Evolutionary conservation across 2,329 filamentous ascomycete genomes (phyloP).

Genomic region (Juglanconis sp.): DNA sequence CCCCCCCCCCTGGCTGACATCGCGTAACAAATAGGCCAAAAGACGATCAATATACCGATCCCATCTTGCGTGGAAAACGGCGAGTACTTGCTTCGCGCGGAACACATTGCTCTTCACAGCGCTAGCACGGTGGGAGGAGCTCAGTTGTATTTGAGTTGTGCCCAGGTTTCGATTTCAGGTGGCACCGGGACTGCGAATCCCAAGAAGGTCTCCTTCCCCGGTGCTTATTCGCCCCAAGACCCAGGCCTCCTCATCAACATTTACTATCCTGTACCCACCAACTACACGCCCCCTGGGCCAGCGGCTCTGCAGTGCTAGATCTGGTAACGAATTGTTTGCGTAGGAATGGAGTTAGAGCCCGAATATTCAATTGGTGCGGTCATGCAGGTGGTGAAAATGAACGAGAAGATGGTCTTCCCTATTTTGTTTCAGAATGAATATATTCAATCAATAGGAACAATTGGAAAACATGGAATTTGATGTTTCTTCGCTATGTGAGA

Average conservation of each 20-base stretch:
- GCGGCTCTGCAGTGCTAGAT: conserved; percentile 19
- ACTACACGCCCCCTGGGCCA: conserved; percentile 28
- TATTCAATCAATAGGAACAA: too few species aligned
- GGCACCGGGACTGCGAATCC: conserved; percentile 37
- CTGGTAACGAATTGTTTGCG: neutral
- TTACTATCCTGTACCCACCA: conserved; percentile 37
- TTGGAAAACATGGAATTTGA: too few species aligned
- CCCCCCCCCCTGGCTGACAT: neutral
- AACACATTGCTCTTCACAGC: conserved; percentile 46
- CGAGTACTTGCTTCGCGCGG: conserved; percentile 46
- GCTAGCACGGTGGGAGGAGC: conserved; percentile 39
- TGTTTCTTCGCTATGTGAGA: too few species aligned
- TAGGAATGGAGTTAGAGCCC: too few species aligned
- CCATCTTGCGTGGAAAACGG: conserved; percentile 43
- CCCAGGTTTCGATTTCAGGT: conserved; percentile 39
- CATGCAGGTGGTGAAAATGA: too few species aligned
- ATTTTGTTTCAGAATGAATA: too few species aligned
- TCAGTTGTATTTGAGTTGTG: conserved; percentile 44
- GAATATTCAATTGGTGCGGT: too few species aligned
- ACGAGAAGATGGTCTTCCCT: too few species aligned
- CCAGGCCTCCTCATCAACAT: conserved; percentile 39
- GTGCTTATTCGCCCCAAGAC: conserved; percentile 37
- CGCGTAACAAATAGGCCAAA: conserved; percentile 21
- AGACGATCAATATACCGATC: conserved; percentile 37
- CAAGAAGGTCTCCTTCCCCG: conserved; percentile 38